phyloP scores from a whole-genome alignment of 306 rosid species.

The Cucurbita ficifolia region DNA sequence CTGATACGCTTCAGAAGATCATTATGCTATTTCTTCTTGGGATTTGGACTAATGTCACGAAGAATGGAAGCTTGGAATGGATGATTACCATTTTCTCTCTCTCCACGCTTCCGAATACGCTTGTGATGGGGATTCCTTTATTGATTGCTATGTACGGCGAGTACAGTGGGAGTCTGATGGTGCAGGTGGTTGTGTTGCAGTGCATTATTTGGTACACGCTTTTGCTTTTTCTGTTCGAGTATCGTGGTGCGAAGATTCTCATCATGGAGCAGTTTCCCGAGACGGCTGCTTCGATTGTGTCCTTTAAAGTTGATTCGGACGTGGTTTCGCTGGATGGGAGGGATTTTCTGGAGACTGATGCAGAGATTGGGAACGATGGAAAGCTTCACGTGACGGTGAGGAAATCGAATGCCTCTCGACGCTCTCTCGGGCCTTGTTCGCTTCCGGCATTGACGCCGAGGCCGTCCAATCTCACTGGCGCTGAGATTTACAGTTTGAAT shows the following conservation, averaged over 20 bases:
- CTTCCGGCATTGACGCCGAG: constrained; percentile 56
- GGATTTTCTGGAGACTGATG: constrained; percentile 83
- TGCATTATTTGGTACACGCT: constrained; percentile 95
- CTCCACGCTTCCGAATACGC: constrained; percentile 88
- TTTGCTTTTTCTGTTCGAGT: constrained; percentile 76
- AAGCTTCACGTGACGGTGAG: constrained; percentile 87
- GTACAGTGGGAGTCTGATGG: constrained; percentile 60
- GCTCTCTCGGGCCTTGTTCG: constrained; percentile 35
- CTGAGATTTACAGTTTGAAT: constrained; percentile 88
- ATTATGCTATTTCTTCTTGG: constrained; percentile 55
- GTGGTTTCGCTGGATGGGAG: constrained; percentile 88
- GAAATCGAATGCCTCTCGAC: constrained; percentile 66
- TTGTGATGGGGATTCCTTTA: constrained; percentile 86
- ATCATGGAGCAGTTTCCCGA: constrained; percentile 98
- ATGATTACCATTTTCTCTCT: constrained; percentile 89
- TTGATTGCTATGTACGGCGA: constrained; percentile 78
- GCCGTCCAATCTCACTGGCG: constrained; percentile 90
- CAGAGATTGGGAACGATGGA: constrained; percentile 78
- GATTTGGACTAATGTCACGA: constrained; percentile 67
- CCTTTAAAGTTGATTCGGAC: constrained; percentile 90
- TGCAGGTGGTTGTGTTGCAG: constrained; percentile 87
- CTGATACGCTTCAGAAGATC: constrained; percentile 83
- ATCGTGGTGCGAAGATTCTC: constrained; percentile 77
- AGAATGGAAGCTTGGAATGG: constrained; percentile 84
- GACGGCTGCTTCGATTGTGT: constrained; percentile 89